These are phyloP conservation scores for Dictyostelium firmibasis DNA, from an alignment of 78 protist species.

Conservation along the genomic window DNA sequence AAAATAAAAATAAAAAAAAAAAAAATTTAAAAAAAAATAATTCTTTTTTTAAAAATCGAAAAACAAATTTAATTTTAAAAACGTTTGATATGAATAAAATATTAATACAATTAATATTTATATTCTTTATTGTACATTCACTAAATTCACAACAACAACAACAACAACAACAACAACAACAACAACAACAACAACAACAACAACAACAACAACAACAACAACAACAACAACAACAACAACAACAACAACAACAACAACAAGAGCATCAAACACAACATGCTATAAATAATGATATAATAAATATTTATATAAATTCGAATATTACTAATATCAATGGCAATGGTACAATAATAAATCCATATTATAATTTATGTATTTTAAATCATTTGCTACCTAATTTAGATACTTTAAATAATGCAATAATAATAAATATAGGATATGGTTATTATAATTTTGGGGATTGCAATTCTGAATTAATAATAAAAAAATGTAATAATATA, in stretches of 20 bases:
- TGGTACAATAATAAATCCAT: not conserved
- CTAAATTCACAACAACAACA: not conserved
- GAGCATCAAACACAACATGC: no score
- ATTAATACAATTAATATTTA: no score
- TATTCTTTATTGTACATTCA: not conserved
- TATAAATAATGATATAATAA: not conserved
- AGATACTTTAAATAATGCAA: not conserved
- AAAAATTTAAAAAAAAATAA: no score
- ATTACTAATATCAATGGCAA: not conserved
- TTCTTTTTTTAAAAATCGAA: no score
- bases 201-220: no score
- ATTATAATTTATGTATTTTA: not conserved
- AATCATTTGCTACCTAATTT: not conserved
- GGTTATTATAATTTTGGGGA: not conserved
- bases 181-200: not conserved
- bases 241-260: no score
- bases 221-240: no score
- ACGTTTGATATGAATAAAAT: not conserved
- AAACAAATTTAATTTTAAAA: no score
- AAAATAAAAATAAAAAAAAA: no score
- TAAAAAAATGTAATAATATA: no score
- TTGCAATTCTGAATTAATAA: not conserved
- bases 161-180: no score
- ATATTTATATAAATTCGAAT: not conserved
- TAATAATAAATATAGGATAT: not conserved